phyloP scores from a whole-genome alignment of 495 filamentous ascomycete species.

The Aspergillus avenaceus region DNA sequence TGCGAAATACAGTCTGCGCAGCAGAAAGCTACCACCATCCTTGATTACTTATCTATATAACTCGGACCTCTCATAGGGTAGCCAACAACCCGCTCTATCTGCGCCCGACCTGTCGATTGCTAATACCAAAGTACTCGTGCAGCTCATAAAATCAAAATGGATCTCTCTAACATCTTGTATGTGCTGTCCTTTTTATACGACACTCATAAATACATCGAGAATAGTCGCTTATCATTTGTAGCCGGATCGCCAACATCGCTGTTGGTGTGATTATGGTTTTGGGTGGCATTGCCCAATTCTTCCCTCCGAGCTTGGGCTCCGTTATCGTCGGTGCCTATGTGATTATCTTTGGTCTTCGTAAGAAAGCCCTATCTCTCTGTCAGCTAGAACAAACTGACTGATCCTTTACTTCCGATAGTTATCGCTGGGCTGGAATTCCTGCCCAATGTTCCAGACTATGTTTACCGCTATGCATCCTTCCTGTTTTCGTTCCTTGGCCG shows the following conservation, averaged over 20 bases:
- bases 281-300: constrained; percentile 89
- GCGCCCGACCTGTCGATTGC: neutral
- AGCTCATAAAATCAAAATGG: constrained; percentile 34
- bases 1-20: neutral
- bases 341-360: constrained; percentile 85
- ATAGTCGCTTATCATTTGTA: constrained; percentile 30
- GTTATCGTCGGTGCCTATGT: constrained; percentile 81
- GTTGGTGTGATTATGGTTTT: constrained; percentile 85
- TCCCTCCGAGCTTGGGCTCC: constrained; percentile 36
- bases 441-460: constrained; percentile 82
- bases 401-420: constrained; percentile 20
- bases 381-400: constrained; percentile 1
- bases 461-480: constrained; percentile 92
- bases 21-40: neutral
- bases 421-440: constrained; percentile 64
- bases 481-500: constrained; percentile 96
- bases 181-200: constrained; percentile 14
- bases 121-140: neutral
- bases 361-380: constrained; percentile 17
- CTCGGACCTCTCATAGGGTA: neutral
- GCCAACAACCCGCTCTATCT: neutral
- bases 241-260: constrained; percentile 89
- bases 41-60: neutral
- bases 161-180: constrained; percentile 58
- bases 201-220: neutral